A percentile compares a stretch with the other conserved stretches of the same genome.
These are phyloP conservation scores for Fragilariopsis cylindrus DNA, from an alignment of 108 stramenopile genomes.

Conservation along the genomic window DNA sequence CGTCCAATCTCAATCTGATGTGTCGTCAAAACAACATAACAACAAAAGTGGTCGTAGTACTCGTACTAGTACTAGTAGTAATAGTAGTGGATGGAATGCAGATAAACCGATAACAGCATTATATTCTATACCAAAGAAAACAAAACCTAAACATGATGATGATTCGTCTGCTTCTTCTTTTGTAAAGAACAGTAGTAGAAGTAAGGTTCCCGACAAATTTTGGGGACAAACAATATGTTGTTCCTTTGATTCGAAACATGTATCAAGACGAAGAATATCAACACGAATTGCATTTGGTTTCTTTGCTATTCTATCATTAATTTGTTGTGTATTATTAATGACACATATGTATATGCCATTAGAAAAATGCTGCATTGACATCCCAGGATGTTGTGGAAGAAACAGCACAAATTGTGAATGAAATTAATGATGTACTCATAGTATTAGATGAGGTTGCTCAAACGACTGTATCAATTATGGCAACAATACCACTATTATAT, in stretches of 20 bases:
- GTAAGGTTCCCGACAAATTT: neutral
- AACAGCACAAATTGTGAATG: neutral
- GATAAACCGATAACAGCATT: no score
- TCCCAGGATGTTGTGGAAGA: constrained; percentile 1
- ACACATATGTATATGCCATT: constrained; percentile 15
- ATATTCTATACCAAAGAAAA: no score
- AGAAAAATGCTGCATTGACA: neutral
- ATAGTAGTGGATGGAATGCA: no score
- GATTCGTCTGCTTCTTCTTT: neutral
- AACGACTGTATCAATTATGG: neutral
- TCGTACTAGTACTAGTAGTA: no score
- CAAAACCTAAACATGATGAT: neutral
- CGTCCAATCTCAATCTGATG: no score
- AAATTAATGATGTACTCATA: neutral
- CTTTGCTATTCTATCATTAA: neutral
- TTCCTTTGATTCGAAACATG: constrained; percentile 6
- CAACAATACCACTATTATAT: constrained; percentile 4
- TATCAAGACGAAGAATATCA: constrained; percentile 7
- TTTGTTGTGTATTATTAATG: constrained; percentile 8
- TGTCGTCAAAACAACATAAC: no score
- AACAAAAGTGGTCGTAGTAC: no score
- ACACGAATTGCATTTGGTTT: constrained; percentile 7
- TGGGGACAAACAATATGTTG: constrained; percentile 12
- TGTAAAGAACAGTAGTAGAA: neutral
- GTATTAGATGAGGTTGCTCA: neutral